Evolutionary conservation across 2,329 filamentous ascomycete genomes (phyloP), one percentile per base, ranked within the genome.

Genomic region (Cephalotrichum gorgonifer): DNA sequence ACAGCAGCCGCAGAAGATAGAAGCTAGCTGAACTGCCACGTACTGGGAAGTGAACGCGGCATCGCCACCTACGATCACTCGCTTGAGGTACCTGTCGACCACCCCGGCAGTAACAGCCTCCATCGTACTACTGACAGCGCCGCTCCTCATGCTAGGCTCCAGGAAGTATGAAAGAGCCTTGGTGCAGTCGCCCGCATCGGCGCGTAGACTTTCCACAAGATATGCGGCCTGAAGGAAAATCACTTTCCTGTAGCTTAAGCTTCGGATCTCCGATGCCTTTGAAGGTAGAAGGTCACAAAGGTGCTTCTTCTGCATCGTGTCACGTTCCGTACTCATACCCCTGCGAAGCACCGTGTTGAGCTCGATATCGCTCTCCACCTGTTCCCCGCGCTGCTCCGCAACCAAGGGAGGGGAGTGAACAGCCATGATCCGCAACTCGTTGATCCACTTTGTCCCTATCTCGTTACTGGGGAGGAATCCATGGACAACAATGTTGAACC

Each of bases 401-500:
- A 98, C 85, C 49, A 98, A 69, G 0, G 93, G 86, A 26, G 86
- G 83, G 12, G 90, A 95, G 64, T 95, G 83, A 47, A 88, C 80
- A 2, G 94, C 91, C 61, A 99, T 83, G 31, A 87, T 74, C 23
- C 86, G 81, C 20, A 99, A 74, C 60, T 96, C 89, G 50, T 84
- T 76, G 45, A 82, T 66, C 57, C 94, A 81, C 55, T 79, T 78
- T 61, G 83, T 84, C 17, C 84, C 86, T 49, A 86, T 78, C 15
- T 83, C 77, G 0, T 88, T 91, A 15, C 78, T 77, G 11, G 85
- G 74, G 9, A 83, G 84, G 62, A 97, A 95, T 4, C 90, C 93
- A 63, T 98, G 93, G 1, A 95, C 86, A 22, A 90, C 87, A 53
- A 97, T 88, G 59, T 98, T 99, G 69, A 96, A 97, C 93, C 93